phyloP scores from a whole-genome alignment of 371 early-diverging fungal genomes.

The Batrachochytrium dendrobatidis region DNA sequence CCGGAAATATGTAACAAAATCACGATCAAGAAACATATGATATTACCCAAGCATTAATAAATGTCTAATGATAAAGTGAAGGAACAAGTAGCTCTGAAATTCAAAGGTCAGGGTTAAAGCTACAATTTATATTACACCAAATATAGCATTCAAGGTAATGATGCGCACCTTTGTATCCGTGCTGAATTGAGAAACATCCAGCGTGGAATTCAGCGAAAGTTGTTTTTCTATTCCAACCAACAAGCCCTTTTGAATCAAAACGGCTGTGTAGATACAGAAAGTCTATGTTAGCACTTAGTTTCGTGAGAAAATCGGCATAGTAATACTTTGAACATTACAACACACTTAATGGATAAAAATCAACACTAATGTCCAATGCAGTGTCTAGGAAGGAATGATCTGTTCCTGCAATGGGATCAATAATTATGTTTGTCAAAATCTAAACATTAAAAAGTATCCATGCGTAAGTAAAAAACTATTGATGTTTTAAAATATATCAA shows the following conservation, averaged over 20 bases:
- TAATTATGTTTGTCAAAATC: slow-evolving; percentile 11
- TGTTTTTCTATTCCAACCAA: slow-evolving; percentile 71
- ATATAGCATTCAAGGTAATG: too few relatives aligned
- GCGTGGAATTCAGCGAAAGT: slow-evolving; percentile 45
- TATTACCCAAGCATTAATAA: slow-evolving; percentile 33
- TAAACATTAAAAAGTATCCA: neutral
- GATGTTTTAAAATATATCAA: neutral
- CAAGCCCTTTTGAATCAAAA: slow-evolving; percentile 64
- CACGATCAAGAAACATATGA: slow-evolving; percentile 22
- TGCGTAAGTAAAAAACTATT: neutral
- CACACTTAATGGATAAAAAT: slow-evolving; percentile 75
- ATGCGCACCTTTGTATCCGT: slow-evolving; percentile 56
- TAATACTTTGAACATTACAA: neutral
- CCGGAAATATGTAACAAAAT: neutral
- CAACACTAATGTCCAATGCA: slow-evolving; percentile 30
- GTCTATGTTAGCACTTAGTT: neutral
- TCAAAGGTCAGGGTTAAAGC: neutral
- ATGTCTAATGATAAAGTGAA: slow-evolving; percentile 62
- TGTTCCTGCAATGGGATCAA: slow-evolving; percentile 1
- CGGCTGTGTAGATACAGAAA: slow-evolving; percentile 42
- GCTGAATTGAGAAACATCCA: slow-evolving; percentile 57
- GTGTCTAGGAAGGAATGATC: slow-evolving; percentile 2
- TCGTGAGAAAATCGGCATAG: neutral
- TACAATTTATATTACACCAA: neutral
- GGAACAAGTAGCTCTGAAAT: slow-evolving; percentile 65